Base-by-base conservation (phyloP, 352 stramenopile genomes). In the Pythium grandisporangium region DNA sequence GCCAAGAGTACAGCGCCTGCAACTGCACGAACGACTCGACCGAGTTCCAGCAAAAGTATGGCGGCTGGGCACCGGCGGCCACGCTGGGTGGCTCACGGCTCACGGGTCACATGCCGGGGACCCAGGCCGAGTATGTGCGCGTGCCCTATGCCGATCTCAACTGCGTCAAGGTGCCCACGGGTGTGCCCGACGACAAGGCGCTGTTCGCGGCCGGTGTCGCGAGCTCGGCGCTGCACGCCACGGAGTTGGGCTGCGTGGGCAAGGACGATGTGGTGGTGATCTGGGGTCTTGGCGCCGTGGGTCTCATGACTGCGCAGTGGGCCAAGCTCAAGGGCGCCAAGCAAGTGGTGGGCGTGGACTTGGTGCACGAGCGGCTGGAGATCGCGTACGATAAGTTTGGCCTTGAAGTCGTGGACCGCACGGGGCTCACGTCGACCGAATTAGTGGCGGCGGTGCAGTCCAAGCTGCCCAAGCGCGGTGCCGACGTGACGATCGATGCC, bases 111-210 rank as follows among this genome's bases (percentile, higher is more conserved):
- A 48, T 84, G 4, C 72, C 74, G 0, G 78, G 78, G 37, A 66
- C 72, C 19, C 70, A 87, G 42, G 78, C 78, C 6, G 70, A 91
- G 63, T 88, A 64, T 35, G 70, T 88, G 12, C 70, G 76, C 19
- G 77, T 91, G 48, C 77, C 77, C 3, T 84, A 77, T 33, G 77
- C 51, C 4, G 77, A 91, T 23, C 38, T 66, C 19, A 91, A 86
- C 58, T 84, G 72, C 49, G 73, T 71, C 46, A 71, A 72, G 53
- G 29, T 87, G 12, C 74, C 74, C 6, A 61, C 62, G 13, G 50
- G 56, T 24, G 45, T 87, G 11, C 49, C 54, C 10, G 68, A 84
- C 22, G 70, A 88, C 17, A 80, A 87, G 35, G 78, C 72, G 0
- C n/a, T 91, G 20, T 38, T 87, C 3, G 70, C 70, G 33, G 60